Conservation (phyloP, 345 rosid species). For the Boechera retrofracta region DNA sequence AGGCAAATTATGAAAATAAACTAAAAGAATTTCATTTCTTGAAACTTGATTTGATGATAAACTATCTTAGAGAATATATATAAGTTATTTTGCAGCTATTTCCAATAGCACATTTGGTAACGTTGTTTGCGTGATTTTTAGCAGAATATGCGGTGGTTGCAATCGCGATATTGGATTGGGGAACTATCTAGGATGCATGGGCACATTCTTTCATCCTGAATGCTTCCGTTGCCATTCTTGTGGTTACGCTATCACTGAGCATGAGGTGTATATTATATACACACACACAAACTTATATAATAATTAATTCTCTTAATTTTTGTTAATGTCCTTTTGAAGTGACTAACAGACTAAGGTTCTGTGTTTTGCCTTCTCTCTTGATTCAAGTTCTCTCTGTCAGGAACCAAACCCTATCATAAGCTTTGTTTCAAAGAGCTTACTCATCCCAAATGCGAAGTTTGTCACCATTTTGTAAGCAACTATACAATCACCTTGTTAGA, state of each 20-base stretch:
- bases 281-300: neutral
- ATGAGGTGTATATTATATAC: slow-evolving; percentile 58
- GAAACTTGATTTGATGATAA: neutral
- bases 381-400: slow-evolving; percentile 82
- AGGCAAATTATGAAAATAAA: neutral
- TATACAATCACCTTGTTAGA: neutral
- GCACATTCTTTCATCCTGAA: slow-evolving; percentile 79
- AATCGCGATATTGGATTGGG: slow-evolving; percentile 64
- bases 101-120: neutral
- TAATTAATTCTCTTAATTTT: slow-evolving; percentile 34
- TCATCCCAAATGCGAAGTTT: slow-evolving; percentile 97
- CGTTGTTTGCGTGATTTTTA: slow-evolving; percentile 13
- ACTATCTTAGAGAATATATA: neutral
- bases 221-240: slow-evolving; percentile 87
- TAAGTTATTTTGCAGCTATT: neutral
- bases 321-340: slow-evolving; percentile 3
- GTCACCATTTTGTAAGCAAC: slow-evolving; percentile 82
- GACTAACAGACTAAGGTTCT: slow-evolving; percentile 28
- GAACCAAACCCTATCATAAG: slow-evolving; percentile 77
- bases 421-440: slow-evolving; percentile 86
- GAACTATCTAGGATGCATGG: slow-evolving; percentile 88
- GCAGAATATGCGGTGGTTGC: slow-evolving; percentile 86
- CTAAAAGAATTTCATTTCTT: neutral
- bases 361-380: slow-evolving; percentile 50
- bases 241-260: slow-evolving; percentile 71